Evolutionary conservation across 257 asterid species (phyloP).

Genomic region (Solanum habrochaites): DNA sequence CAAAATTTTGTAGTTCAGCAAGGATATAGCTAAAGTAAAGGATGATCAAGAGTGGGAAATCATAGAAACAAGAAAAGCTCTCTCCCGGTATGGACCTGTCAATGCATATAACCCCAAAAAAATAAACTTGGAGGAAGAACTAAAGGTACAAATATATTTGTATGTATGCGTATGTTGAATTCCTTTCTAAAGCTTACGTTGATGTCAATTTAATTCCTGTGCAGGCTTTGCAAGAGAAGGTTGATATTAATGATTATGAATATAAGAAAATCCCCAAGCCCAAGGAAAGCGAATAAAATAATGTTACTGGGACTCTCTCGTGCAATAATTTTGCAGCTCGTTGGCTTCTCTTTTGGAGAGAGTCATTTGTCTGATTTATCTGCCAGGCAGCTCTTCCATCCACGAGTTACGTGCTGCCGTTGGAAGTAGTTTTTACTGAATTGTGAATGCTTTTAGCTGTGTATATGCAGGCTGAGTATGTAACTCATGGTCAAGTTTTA

Average conservation of each 20-base stretch:
- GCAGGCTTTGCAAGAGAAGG: constrained; percentile 72
- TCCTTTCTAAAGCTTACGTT: neutral
- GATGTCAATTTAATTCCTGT: neutral
- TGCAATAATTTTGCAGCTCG: neutral
- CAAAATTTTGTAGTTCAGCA: constrained; percentile 39
- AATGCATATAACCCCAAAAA: constrained; percentile 73
- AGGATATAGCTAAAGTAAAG: constrained; percentile 85
- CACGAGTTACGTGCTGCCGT: neutral
- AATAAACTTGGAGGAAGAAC: constrained; percentile 73
- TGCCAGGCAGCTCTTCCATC: neutral
- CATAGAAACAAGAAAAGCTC: constrained; percentile 67
- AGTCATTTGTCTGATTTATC: neutral
- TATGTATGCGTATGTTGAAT: neutral
- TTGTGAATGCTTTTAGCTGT: neutral
- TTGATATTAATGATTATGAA: constrained; percentile 69
- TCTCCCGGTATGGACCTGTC: constrained; percentile 75
- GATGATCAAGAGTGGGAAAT: constrained; percentile 96
- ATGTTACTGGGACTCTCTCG: neutral
- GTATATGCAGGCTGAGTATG: neutral
- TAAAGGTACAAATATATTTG: constrained; percentile 38
- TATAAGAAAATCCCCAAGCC: constrained; percentile 85
- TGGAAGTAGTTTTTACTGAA: neutral
- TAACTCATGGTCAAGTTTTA: neutral
- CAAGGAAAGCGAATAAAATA: constrained; percentile 31
- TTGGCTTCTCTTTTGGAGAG: neutral